phyloP scores from a whole-genome alignment of 768 basidiomycete species.

The Tulasnella sp. region DNA sequence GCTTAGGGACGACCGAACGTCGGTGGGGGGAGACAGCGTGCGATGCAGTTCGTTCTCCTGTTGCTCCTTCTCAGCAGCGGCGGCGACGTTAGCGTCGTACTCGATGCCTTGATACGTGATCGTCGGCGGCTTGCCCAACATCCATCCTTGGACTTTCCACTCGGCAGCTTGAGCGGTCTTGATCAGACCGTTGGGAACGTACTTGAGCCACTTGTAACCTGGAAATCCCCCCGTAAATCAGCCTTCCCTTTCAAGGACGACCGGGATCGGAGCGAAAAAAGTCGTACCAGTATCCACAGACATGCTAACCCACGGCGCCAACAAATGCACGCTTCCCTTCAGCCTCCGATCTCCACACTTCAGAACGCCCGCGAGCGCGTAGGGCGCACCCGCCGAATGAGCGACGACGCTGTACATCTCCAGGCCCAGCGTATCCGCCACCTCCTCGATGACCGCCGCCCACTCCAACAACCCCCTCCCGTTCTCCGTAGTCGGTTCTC shows the following conservation, averaged over 20 bases:
- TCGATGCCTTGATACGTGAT: conserved; percentile 79
- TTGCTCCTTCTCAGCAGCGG: conserved; percentile 6
- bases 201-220: conserved; percentile 94
- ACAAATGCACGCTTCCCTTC: conserved; percentile 65
- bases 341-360: conserved; percentile 60
- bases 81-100: conserved; percentile 39
- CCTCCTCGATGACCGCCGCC: conserved; percentile 82
- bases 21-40: background rate
- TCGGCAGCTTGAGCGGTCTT: conserved; percentile 95
- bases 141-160: conserved; percentile 95
- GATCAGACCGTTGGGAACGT: conserved; percentile 83
- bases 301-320: conserved; percentile 95
- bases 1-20: conserved; percentile 27
- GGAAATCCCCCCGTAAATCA: no score
- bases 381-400: conserved; percentile 92
- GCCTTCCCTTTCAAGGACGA: background rate
- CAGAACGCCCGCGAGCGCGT: conserved; percentile 80
- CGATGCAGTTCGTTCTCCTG: background rate
- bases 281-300: conserved; percentile 67
- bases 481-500: conserved; percentile 42
- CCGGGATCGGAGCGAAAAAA: background rate
- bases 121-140: conserved; percentile 89
- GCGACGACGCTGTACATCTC: conserved; percentile 81
- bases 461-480: conserved; percentile 78
- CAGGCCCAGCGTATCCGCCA: conserved; percentile 70